Evolutionary conservation across 179 eudicot genomes (phyloP).

Genomic region (Silene noctiflora): DNA sequence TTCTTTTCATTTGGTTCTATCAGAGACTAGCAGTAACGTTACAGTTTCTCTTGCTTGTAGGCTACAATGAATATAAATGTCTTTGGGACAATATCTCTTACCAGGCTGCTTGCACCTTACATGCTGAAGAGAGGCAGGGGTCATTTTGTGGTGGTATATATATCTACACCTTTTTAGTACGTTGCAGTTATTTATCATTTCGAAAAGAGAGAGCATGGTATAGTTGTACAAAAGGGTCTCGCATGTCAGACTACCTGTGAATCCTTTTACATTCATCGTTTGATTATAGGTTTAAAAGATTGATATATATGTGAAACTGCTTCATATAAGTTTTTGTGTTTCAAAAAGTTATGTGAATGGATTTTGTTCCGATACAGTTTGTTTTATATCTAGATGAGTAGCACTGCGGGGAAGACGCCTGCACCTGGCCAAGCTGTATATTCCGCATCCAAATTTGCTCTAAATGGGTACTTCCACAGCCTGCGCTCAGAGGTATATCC

Average conservation of each 20-base stretch:
- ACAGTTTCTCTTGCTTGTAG: constrained; percentile 33
- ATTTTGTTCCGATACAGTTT: constrained; percentile 20
- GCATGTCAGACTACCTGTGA: not conserved
- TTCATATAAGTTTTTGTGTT: not conserved
- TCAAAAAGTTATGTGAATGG: not conserved
- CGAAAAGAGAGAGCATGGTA: not conserved
- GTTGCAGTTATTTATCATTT: not conserved
- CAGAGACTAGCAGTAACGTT: constrained; percentile 4
- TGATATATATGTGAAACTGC: not conserved
- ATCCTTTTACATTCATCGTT: not conserved
- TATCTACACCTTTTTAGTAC: not conserved
- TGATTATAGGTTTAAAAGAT: no score
- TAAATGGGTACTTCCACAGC: constrained; percentile 86
- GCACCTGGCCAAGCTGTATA: constrained; percentile 96
- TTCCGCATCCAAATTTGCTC: constrained; percentile 85
- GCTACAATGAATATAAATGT: constrained; percentile 79
- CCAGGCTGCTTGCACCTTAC: constrained; percentile 68
- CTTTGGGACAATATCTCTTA: constrained; percentile 80
- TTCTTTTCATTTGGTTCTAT: not conserved
- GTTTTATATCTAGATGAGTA: constrained; percentile 68
- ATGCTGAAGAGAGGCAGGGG: constrained; percentile 85
- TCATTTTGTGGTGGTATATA: constrained; percentile 94
- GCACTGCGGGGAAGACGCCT: constrained; percentile 95
- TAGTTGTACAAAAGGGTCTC: not conserved
- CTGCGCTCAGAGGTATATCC: constrained; percentile 84